Base-by-base conservation (phyloP, 306 rosid genomes). In the Psophocarpus tetragonolobus region DNA sequence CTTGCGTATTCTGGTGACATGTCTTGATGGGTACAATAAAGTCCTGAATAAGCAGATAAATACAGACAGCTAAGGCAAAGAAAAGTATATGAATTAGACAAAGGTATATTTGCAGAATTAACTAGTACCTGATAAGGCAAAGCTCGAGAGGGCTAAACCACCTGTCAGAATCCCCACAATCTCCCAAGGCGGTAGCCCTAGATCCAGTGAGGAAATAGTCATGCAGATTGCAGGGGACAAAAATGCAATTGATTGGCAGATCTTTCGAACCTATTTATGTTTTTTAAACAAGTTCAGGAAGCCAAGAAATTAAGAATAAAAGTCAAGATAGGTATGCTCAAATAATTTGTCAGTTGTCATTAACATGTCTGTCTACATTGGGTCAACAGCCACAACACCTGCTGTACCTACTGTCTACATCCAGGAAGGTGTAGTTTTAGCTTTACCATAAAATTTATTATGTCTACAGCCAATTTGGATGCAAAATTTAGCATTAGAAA, bases 91-190 rank as follows among this genome's bases (percentile, higher is more conserved):
- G 53, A 71, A 68, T 39, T 11, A 74, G 33, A 74, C 7, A 51
- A 51, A 44, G 24, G 66, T 33, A 29, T 12, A 51, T 36, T 77
- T 64, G 38, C 45, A 66, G 50, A 79, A 79, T 77, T 76, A 15
- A 63, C 39, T 7, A 56, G 36, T 81, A 95, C 96, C 98, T 73
- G 99, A 95, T 79, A 95, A 75, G 69, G 98, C 98, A 79, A 92
- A 95, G 85, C 99, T 95, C 36, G 99, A 96, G 82, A 96, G 98
- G 80, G 98, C 99, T 77, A 96, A 84, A 71, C 96, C 99, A 84
- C 81, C 79, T 21, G 97, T 88, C 74, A 96, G 96, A 81, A 96
- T 87, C 32, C 88, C 97, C 29, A 96, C 99, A 71, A 92, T 76
- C 88, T 90, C 97, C 98, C 98, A 91, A 57, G 86, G 97, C 26